Conservation (phyloP, 371 early-diverging fungal species). For the Parasitella parasitica region DNA sequence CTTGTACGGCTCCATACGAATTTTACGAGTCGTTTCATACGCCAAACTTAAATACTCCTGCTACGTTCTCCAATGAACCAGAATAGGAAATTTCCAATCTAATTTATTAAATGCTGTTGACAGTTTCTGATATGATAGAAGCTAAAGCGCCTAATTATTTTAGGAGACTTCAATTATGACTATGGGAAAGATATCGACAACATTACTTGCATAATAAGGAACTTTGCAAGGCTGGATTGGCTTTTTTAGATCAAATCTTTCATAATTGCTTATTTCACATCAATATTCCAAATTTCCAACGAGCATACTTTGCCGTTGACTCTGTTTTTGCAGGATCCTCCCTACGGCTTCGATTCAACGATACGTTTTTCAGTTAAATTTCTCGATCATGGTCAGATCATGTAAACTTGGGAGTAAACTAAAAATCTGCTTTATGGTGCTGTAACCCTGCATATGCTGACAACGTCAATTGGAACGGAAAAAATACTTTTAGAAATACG, state of each 20-base stretch:
- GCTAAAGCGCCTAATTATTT: neutral
- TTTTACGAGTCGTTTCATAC: constrained; percentile 4
- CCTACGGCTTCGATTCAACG: neutral
- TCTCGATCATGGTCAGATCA: constrained; percentile 1
- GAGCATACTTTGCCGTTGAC: neutral
- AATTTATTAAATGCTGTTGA: neutral
- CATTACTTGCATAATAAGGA: neutral
- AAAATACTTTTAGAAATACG: no score
- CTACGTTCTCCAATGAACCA: neutral
- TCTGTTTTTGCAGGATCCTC: neutral
- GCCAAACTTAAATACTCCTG: constrained; percentile 5
- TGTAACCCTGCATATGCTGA: no score
- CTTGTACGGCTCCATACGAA: neutral
- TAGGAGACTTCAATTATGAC: constrained; percentile 4
- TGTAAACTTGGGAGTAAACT: neutral
- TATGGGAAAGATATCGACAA: neutral
- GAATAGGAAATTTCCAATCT: neutral
- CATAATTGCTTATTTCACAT: neutral
- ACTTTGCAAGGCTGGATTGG: neutral
- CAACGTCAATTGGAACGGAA: no score
- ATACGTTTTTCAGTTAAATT: neutral
- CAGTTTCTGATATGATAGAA: neutral
- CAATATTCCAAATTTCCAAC: neutral
- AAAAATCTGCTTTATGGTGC: no score
- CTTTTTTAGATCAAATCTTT: neutral